These are phyloP conservation scores for Guadua angustifolia DNA, from an alignment of 176 grass and related monocot species.

Conservation along the genomic window DNA sequence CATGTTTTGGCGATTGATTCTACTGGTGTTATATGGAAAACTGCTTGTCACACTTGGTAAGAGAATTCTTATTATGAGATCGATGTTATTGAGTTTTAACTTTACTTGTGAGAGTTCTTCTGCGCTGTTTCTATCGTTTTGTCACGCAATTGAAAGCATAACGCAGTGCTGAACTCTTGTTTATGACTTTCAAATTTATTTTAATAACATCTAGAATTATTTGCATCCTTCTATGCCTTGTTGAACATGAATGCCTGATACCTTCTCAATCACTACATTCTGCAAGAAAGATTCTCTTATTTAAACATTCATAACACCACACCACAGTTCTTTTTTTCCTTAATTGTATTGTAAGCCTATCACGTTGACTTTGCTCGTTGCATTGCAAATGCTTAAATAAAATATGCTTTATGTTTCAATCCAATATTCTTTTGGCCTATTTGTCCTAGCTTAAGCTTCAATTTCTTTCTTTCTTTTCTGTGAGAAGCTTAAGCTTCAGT, in stretches of 20 bases:
- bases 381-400: background rate
- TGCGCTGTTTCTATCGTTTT: background rate
- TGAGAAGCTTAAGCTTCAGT: constrained; percentile 11
- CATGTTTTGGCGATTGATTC: constrained; percentile 52
- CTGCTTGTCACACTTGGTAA: constrained; percentile 50
- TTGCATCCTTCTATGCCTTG: background rate
- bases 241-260: background rate
- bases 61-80: constrained; percentile 18
- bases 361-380: background rate
- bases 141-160: background rate
- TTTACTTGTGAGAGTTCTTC: background rate
- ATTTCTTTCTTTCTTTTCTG: background rate
- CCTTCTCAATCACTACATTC: background rate
- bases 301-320: background rate
- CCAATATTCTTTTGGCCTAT: background rate
- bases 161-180: no score
- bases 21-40: constrained; percentile 45
- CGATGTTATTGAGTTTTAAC: background rate
- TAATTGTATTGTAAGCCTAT: background rate
- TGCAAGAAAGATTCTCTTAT: background rate
- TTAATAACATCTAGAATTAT: background rate
- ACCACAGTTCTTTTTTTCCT: background rate
- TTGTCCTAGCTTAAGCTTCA: background rate
- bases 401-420: background rate
- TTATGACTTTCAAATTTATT: background rate